Evolutionary conservation across 768 basidiomycete genomes (phyloP), one percentile per base, ranked within the genome.

Genomic region (Hortiboletus flavorubellus): DNA sequence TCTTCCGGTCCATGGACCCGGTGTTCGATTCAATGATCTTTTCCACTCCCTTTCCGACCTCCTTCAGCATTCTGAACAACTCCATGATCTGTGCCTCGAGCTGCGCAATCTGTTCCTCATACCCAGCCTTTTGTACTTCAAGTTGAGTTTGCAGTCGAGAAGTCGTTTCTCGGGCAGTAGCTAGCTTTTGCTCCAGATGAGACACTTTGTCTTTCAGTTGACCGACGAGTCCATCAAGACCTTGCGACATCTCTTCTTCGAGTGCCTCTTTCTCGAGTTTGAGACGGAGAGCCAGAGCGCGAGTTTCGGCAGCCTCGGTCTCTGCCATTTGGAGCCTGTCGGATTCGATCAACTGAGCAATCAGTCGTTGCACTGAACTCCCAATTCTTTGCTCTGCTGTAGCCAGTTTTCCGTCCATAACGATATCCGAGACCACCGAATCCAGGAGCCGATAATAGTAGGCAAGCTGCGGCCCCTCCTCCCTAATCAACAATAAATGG

Each of bases 381-480:
- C 94, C 95, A 62, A 96, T 79, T 35, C 93, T 82, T 49, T 86
- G 82, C 60, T 95, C 90, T 12, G 91, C 90, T 15, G 91, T 90
- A 12, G 80, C 83, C 46, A 91, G 78, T 67, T 94, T 93, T 71
- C 92, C 90, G 71, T 95, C 93, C 73, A 96, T 82, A 7, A 98
- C 93, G 55, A 98, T 83, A 66, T 94, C 89, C 44, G 91, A 86
- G 43, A 98, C 83, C 43, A 98, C 77, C 8, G 88, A 86, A 68
- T 98, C 93, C 59, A 99, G 79, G 37, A 99, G 81, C 69, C 92
- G 92, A 71, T 90, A 98, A 68, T 95, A 91, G 59, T 93, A 89
- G 41, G 86, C 84, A 72, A 92, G 82, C 29, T 85, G 78, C 35
- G 87, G 86, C 6, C 88, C 91, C 61, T 98, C 92, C 63, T 92